phyloP scores from a whole-genome alignment of 441 rosid species.

The Oxalis stricta region DNA sequence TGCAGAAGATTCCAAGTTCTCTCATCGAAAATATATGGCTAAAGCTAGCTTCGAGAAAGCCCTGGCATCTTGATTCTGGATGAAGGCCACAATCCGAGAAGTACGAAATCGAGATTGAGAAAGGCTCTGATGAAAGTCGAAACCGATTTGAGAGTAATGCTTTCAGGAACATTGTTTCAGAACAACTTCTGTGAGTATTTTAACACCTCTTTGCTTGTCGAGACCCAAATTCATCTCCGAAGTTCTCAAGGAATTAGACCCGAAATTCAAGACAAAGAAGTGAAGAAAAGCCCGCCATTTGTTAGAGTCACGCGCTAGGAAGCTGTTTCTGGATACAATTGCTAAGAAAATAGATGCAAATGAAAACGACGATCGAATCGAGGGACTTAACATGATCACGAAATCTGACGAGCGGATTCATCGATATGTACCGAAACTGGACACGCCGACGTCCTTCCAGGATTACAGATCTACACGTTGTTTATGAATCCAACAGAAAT shows the following conservation, averaged over 20 bases:
- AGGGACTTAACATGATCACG: slow-evolving; percentile 71
- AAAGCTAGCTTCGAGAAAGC: slow-evolving; percentile 76
- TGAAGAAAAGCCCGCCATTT: slow-evolving; percentile 45
- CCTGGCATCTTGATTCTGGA: slow-evolving; percentile 76
- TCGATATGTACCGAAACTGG: slow-evolving; percentile 78
- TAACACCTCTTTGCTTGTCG: slow-evolving; percentile 82
- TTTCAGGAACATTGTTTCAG: slow-evolving; percentile 90
- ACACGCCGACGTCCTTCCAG: slow-evolving; percentile 59
- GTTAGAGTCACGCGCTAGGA: slow-evolving; percentile 77
- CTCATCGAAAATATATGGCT: slow-evolving; percentile 75
- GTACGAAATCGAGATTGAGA: slow-evolving; percentile 85
- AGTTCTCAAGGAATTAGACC: slow-evolving; percentile 52
- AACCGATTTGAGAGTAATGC: slow-evolving; percentile 65
- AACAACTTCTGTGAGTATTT: slow-evolving; percentile 93
- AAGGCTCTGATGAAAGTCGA: slow-evolving; percentile 87
- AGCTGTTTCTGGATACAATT: slow-evolving; percentile 60
- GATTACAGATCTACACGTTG: slow-evolving; percentile 79
- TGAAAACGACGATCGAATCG: slow-evolving; percentile 53
- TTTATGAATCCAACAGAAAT: slow-evolving; percentile 74
- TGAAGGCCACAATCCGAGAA: slow-evolving; percentile 94
- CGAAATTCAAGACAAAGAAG: slow-evolving; percentile 39
- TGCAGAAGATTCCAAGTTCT: slow-evolving; percentile 77
- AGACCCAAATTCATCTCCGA: slow-evolving; percentile 76
- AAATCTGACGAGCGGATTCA: slow-evolving; percentile 59
- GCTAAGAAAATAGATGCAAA: slow-evolving; percentile 70